Conservation (phyloP, 257 asterid species). For the Solanum piurae region DNA sequence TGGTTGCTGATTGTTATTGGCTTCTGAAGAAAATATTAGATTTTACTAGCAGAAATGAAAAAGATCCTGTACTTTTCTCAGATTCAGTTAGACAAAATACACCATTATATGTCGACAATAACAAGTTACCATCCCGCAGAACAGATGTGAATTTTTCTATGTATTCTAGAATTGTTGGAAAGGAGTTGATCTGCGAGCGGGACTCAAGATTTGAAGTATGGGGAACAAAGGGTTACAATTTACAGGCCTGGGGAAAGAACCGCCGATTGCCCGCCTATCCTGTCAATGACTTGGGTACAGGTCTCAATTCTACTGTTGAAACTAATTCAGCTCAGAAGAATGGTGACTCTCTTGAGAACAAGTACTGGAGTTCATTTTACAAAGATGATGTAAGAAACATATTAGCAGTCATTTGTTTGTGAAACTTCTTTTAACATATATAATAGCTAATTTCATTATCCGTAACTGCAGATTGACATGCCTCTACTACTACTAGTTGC, state of each 20-base stretch:
- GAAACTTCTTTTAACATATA: background rate
- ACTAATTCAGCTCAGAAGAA: slow-evolving; percentile 16
- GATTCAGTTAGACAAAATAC: slow-evolving; percentile 52
- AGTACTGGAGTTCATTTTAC: slow-evolving; percentile 24
- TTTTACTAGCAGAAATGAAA: slow-evolving; percentile 48
- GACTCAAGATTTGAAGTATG: slow-evolving; percentile 88
- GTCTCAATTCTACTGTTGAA: slow-evolving; percentile 40
- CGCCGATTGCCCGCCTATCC: slow-evolving; percentile 57
- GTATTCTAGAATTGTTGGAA: slow-evolving; percentile 60
- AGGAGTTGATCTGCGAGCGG: slow-evolving; percentile 57
- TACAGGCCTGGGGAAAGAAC: slow-evolving; percentile 55
- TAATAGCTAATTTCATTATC: background rate
- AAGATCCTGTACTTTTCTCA: slow-evolving; percentile 63
- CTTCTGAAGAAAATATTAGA: slow-evolving; percentile 79
- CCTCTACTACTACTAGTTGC: slow-evolving; percentile 58
- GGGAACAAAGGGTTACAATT: slow-evolving; percentile 75
- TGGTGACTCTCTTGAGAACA: slow-evolving; percentile 31
- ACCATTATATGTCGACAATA: slow-evolving; percentile 47
- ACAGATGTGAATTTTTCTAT: slow-evolving; percentile 76
- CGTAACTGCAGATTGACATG: slow-evolving; percentile 51
- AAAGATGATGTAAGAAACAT: slow-evolving; percentile 63
- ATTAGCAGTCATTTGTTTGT: background rate
- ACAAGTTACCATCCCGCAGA: slow-evolving; percentile 80
- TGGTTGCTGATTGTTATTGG: slow-evolving; percentile 94
- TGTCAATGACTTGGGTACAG: slow-evolving; percentile 33